Base-by-base conservation (phyloP, 2,329 filamentous ascomycete genomes). In the Shiraia bambusicola region DNA sequence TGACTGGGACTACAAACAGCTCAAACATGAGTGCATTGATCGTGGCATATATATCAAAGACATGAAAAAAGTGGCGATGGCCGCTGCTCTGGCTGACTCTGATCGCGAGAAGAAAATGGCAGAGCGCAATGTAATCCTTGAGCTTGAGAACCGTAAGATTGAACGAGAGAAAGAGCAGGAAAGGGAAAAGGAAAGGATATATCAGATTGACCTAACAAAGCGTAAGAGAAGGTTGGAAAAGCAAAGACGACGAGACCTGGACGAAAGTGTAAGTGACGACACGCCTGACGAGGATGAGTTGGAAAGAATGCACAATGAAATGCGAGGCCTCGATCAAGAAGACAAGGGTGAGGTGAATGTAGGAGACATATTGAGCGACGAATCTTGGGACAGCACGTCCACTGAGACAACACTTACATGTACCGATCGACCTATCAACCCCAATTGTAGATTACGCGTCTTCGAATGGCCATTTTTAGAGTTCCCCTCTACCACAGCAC, bases 31-130 rank as follows among this genome's bases (percentile, higher is more conserved):
- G 4, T 42, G 50, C 6, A 55, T 51, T 12, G 56, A 50, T n/a
- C 49, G 50, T 2, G 43, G 49, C 9, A 34, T 61, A 32, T 62
- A 52, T n/a, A 34, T 47, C 10, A 63, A 65, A 25, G 61, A 66
- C 19, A 59, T 65, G 56, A 56, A 52, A 32, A 67, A 67, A 31
- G 42, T 43, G 19, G 49, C 54, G 28, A 61, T 66, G 54, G 54
- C 54, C 6, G 47, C 44, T n/a, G 42, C 37, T 4, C 33, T 66
- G 4, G 59, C 51, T 7, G 42, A 54, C 1, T 19, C 56, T n/a
- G 59, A 61, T 7, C 17, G 24, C 9, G 36, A 49, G 12, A 30
- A 31, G 28, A 47, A 28, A 29, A 37, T 28, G 15, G 34, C 29
- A 11, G 46, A 55, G 28, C 47, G 24, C 9, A 44, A 52, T 10